A percentile compares a stretch with the other conserved stretches of the same genome.
Conservation (phyloP, 306 rosid species). For the Gastrolobium bilobum region DNA sequence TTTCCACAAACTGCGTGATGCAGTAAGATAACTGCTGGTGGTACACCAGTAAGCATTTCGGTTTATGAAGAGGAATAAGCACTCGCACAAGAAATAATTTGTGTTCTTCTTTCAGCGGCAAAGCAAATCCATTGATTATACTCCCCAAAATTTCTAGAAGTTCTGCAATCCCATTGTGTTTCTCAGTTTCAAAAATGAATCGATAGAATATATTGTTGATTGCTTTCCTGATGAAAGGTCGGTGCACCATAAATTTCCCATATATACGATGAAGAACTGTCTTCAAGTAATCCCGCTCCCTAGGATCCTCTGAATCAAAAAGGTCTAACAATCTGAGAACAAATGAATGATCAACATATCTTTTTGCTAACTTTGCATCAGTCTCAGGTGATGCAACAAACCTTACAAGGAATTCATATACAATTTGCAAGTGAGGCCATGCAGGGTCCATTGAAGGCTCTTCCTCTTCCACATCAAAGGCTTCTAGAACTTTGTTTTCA, state of each 20-base stretch:
- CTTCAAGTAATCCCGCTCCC: slow-evolving; percentile 78
- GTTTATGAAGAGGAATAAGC: slow-evolving; percentile 80
- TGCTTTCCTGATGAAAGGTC: slow-evolving; percentile 76
- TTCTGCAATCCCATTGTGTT: no score
- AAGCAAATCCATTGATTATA: slow-evolving; percentile 47
- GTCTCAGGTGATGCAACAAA: slow-evolving; percentile 77
- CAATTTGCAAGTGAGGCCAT: slow-evolving; percentile 43
- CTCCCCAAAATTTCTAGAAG: no score
- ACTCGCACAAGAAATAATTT: slow-evolving; percentile 76
- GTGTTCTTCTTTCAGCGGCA: slow-evolving; percentile 80
- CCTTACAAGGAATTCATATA: slow-evolving; percentile 69
- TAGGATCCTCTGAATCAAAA: slow-evolving; percentile 80
- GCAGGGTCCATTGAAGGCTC: slow-evolving; percentile 82
- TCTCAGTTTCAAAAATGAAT: slow-evolving; percentile 55
- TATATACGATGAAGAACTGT: slow-evolving; percentile 77
- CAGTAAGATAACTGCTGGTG: slow-evolving; percentile 81
- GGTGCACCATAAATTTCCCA: slow-evolving; percentile 78
- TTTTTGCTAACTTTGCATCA: slow-evolving; percentile 76
- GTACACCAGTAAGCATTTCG: slow-evolving; percentile 72
- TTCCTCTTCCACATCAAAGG: slow-evolving; percentile 71
- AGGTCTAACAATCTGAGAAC: slow-evolving; percentile 72
- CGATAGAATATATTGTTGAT: slow-evolving; percentile 72
- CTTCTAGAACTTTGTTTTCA: slow-evolving; percentile 66
- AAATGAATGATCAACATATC: slow-evolving; percentile 71
- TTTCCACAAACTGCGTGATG: slow-evolving; percentile 78